phyloP scores from a whole-genome alignment of 1,139 yeast genomes.

The Tardiomyces depauwii region DNA sequence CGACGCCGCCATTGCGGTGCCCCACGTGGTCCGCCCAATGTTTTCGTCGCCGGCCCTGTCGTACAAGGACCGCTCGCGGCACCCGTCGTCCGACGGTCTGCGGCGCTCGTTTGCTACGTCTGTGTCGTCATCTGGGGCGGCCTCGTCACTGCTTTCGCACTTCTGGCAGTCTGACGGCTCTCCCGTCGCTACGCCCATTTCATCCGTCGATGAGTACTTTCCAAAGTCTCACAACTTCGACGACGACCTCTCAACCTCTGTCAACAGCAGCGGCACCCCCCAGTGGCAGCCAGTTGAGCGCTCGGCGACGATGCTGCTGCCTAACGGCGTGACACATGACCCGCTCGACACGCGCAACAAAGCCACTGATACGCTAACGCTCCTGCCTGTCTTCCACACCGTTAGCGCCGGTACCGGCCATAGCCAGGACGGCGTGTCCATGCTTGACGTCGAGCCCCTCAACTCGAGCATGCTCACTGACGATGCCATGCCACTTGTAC shows the following conservation, averaged over 20 bases:
- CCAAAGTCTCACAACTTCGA: neutral
- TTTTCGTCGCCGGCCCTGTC: constrained; percentile 16
- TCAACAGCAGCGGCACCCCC: neutral
- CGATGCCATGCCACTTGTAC: constrained; percentile 9
- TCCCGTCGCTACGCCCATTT: constrained; percentile 2
- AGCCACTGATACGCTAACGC: neutral
- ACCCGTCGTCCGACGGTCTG: constrained; percentile 1
- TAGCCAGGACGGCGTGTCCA: neutral
- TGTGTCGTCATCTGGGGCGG: constrained; percentile 2
- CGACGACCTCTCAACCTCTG: neutral
- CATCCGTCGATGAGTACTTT: constrained; percentile 1
- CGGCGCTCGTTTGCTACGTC: constrained; percentile 4
- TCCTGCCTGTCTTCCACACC: neutral
- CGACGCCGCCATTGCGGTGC: constrained; percentile 12
- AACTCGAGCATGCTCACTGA: neutral
- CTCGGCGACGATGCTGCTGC: neutral
- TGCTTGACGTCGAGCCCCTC: constrained; percentile 1
- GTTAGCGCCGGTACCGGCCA: neutral
- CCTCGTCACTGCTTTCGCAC: constrained; percentile 2
- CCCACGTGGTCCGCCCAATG: constrained; percentile 18
- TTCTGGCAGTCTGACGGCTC: constrained; percentile 3
- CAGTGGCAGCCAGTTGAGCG: neutral
- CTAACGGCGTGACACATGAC: neutral
- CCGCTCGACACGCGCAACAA: neutral
- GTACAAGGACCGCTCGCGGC: constrained; percentile 1